Base-by-base conservation (phyloP, 164 flowering plant genomes). In the Vitis cinerea region DNA sequence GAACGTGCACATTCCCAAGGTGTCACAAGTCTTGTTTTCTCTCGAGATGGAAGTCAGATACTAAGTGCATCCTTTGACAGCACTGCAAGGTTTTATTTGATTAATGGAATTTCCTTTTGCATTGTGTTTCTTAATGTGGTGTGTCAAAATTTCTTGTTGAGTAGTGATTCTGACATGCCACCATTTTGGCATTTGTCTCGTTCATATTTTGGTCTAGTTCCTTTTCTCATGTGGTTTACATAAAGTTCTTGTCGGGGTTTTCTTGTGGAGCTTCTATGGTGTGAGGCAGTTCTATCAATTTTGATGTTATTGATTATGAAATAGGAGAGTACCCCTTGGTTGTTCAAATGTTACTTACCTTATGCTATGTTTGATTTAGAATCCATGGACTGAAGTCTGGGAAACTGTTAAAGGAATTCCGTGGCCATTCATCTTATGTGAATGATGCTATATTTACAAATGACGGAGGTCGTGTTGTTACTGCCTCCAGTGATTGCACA, bases 401-500 rank as follows among this genome's bases (percentile, higher is more conserved):
- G 67, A 96, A 93, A 81, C 61, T 90, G 87, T 76, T 96, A 67
- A 96, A 93, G 71, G 99, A 96, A 79, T 96, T 96, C 50, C 97
- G 97, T 56, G 99, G 99, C 52, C 99, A 96, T 81, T 10, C 91
- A 31, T 96, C 98, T 52, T 92, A 89, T 71, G 99, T 96, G 49
- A 96, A 96, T 77, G 81, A 87, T 87, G 99, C 97, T 52, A 89
- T 92, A 63, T 92, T 93, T 83, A 90, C 97, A 10, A 82, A 17
- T 80, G 99, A 96, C 79, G 99, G 99, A 48, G 70, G 78, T 77
- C 98, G 97, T 76, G 80, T 96, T 30, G 88, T 96, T 80, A 96
- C 99, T 68, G 99, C 99, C 50, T 96, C 99, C 48, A 96, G 99
- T 86, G 99, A 96, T 79, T 87, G 95, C 84, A 92, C 99, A 11